Percentiles rank a stretch among this genome's conserved stretches.
These are phyloP conservation scores for Lupinus albus DNA, from an alignment of 306 rosid genomes.

Conservation along the genomic window DNA sequence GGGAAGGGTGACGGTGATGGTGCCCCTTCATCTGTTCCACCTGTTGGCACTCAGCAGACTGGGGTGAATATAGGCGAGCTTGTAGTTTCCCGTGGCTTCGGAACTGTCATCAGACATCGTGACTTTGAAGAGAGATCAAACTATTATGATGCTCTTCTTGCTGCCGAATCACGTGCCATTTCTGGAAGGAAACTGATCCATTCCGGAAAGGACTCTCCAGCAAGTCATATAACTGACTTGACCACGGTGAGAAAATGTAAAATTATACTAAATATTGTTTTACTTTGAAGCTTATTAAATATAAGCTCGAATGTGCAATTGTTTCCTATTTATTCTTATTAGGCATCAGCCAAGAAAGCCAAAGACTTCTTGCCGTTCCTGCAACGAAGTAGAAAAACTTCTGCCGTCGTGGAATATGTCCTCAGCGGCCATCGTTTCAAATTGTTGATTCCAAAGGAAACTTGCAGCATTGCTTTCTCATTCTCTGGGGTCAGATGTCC, in stretches of 20 bases:
- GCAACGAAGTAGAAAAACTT: conserved; percentile 80
- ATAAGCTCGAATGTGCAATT: not conserved
- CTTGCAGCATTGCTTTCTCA: conserved; percentile 93
- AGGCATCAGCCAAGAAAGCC: conserved; percentile 90
- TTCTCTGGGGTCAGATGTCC: conserved; percentile 97
- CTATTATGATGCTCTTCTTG: conserved; percentile 90
- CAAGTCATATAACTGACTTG: conserved; percentile 94
- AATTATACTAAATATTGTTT: conserved; percentile 18
- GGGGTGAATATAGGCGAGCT: conserved; percentile 80
- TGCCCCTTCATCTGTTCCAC: conserved; percentile 51
- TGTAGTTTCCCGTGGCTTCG: conserved; percentile 84
- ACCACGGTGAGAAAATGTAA: conserved; percentile 56
- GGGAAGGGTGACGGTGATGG: conserved; percentile 75
- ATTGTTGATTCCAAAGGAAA: conserved; percentile 93
- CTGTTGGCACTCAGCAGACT: conserved; percentile 58
- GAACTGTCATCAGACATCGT: conserved; percentile 89
- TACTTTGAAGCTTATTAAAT: conserved; percentile 18
- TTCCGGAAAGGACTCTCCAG: conserved; percentile 96
- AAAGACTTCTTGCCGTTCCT: conserved; percentile 90
- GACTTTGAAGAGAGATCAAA: conserved; percentile 98
- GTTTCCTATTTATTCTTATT: conserved; percentile 41
- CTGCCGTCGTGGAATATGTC: conserved; percentile 97
- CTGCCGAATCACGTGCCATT: conserved; percentile 87
- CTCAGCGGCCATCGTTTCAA: conserved; percentile 99
- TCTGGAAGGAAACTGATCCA: conserved; percentile 83